A percentile compares a stretch with the other conserved stretches of the same genome.
These are phyloP conservation scores for Rutidosis leptorrhynchoides DNA, from an alignment of 129 eudicot species.

Conservation along the genomic window DNA sequence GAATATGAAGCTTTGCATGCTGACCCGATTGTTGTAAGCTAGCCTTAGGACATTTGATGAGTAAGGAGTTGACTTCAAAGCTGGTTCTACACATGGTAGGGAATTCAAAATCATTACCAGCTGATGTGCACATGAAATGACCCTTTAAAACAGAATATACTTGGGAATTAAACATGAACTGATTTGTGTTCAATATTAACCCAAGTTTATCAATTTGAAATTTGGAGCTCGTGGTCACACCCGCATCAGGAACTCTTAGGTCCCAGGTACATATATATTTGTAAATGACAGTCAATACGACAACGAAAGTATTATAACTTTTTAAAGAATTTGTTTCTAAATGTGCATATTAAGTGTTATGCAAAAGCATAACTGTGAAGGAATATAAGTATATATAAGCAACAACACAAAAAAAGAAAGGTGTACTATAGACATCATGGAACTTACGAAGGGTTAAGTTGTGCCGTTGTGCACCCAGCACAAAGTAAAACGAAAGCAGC, in stretches of 20 bases:
- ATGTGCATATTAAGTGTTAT: neutral
- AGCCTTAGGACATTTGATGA: too few relatives aligned
- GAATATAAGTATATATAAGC: conserved; percentile 17
- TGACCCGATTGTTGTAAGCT: too few relatives aligned
- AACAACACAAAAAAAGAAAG: conserved; percentile 12
- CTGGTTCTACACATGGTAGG: too few relatives aligned
- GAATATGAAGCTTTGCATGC: too few relatives aligned
- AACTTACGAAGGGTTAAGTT: conserved; percentile 87
- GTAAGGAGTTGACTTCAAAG: too few relatives aligned
- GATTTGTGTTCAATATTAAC: too few relatives aligned
- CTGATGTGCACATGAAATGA: too few relatives aligned
- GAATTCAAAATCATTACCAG: too few relatives aligned
- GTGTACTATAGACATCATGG: conserved; percentile 15
- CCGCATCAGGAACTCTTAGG: neutral
- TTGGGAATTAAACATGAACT: too few relatives aligned
- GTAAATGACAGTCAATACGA: neutral
- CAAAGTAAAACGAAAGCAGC: conserved; percentile 94
- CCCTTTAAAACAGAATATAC: too few relatives aligned
- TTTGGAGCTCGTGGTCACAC: too few relatives aligned
- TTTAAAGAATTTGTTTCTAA: neutral
- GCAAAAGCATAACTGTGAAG: neutral
- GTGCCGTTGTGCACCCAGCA: conserved; percentile 99
- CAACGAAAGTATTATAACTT: neutral
- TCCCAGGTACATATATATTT: neutral
- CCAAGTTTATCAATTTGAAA: too few relatives aligned